These are phyloP conservation scores for Piloderma croceum DNA, from an alignment of 768 basidiomycete species.

Conservation along the genomic window DNA sequence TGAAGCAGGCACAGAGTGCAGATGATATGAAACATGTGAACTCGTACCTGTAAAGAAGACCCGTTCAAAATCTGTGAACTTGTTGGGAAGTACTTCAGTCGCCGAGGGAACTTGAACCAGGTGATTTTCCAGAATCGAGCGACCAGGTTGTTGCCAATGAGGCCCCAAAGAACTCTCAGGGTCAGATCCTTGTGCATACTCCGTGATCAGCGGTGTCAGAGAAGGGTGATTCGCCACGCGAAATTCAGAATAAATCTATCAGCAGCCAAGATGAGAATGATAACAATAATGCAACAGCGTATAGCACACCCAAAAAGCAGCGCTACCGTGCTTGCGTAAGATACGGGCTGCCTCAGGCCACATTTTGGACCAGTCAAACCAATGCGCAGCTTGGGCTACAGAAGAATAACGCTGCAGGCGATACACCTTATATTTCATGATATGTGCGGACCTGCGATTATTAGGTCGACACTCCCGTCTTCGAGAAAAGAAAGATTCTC, in stretches of 20 bases:
- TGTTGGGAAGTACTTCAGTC: slow-evolving; percentile 25
- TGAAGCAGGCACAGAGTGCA: slow-evolving; percentile 1
- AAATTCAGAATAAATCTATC: slow-evolving; percentile 64
- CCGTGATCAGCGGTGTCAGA: slow-evolving; percentile 51
- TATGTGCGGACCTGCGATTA: slow-evolving; percentile 51
- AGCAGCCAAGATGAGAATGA: neutral
- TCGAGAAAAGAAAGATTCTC: slow-evolving; percentile 50
- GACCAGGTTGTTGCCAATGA: slow-evolving; percentile 78
- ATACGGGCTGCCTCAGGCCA: slow-evolving; percentile 66
- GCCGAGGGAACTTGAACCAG: slow-evolving; percentile 66
- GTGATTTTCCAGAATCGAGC: slow-evolving; percentile 66
- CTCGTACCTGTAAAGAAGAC: slow-evolving; percentile 54
- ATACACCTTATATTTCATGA: too few relatives aligned
- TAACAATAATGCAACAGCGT: neutral
- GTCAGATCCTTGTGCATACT: slow-evolving; percentile 58
- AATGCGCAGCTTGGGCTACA: slow-evolving; percentile 73
- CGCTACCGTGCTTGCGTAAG: slow-evolving; percentile 55
- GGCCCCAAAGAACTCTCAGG: slow-evolving; percentile 53
- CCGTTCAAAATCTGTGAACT: slow-evolving; percentile 41
- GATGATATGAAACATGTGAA: neutral
- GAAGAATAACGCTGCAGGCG: neutral
- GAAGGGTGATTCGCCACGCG: slow-evolving; percentile 57
- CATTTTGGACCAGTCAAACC: slow-evolving; percentile 70
- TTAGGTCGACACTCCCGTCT: slow-evolving; percentile 55
- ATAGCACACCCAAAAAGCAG: slow-evolving; percentile 64